These are phyloP conservation scores for Globisporangium nagaii DNA, from an alignment of 352 stramenopile species.

Conservation along the genomic window DNA sequence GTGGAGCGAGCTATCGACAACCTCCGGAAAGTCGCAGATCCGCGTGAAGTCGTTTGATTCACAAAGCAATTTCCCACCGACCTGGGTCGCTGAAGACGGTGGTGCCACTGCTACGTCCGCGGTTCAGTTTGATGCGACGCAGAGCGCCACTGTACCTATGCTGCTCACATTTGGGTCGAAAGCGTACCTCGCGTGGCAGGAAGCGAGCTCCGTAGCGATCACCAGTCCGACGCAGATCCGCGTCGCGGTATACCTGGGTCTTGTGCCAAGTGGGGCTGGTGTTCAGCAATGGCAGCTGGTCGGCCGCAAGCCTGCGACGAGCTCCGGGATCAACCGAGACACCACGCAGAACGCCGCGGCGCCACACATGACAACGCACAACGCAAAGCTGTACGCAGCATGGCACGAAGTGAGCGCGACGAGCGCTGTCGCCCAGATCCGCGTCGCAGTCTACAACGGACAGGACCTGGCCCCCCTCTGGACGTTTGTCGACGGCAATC, in stretches of 20 bases:
- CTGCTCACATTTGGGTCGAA: slow-evolving; percentile 19
- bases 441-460: slow-evolving; percentile 49
- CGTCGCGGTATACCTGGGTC: slow-evolving; percentile 26
- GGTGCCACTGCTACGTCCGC: slow-evolving; percentile 11
- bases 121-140: slow-evolving; percentile 40
- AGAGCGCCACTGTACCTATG: slow-evolving; percentile 28
- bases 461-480: slow-evolving; percentile 33
- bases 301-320: slow-evolving; percentile 13
- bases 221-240: slow-evolving; percentile 45
- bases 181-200: slow-evolving; percentile 53
- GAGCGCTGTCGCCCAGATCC: slow-evolving; percentile 26
- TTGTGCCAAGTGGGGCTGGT: slow-evolving; percentile 10
- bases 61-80: slow-evolving; percentile 20
- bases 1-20: slow-evolving; percentile 39
- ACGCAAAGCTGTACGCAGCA: slow-evolving; percentile 40
- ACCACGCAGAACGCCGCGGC: slow-evolving; percentile 22
- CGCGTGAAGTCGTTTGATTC: slow-evolving; percentile 38
- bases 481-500: slow-evolving; percentile 57
- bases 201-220: slow-evolving; percentile 15
- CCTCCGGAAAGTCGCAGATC: slow-evolving; percentile 25
- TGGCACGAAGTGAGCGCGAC: slow-evolving; percentile 43
- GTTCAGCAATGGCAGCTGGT: slow-evolving; percentile 39
- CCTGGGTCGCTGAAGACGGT: slow-evolving; percentile 42
- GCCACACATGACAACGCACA: slow-evolving; percentile 25
- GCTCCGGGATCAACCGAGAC: slow-evolving; percentile 43